Evolutionary conservation across 306 rosid species (phyloP), one percentile per base, ranked within the genome.

Genomic region (Senna tora): DNA sequence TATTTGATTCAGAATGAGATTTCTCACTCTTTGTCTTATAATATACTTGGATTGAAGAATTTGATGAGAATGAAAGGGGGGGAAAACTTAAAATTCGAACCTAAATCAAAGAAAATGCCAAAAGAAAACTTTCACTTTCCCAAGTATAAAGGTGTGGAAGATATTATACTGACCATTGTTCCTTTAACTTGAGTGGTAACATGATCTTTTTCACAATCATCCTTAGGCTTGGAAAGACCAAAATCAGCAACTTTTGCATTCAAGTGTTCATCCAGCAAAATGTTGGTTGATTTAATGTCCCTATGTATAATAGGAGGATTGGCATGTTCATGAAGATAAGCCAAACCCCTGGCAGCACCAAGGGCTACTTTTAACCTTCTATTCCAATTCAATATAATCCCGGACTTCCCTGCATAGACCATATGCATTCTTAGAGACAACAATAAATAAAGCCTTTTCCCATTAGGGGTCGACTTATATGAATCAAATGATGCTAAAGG

Each of bases 251-350:
- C 92, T 73, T 84, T 82, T 14, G 87, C 87, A 33, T 51, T 67
- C 25, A 84, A 67, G 16, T 2, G 34, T 12, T 79, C 80, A 33
- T 87, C 88, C 38, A 84, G 56, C 2, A 84, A 74, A 60, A 87
- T 82, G 34, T 84, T 87, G 71, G 43, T 63, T 25, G 91, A 84
- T 67, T 87, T 87, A 4, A 84, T 59, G 70, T 84, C 88, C 28
- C 91, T 69, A 45, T 87, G 91, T 61, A 82, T 87, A 30, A 84
- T 80, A 6, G 87, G 80, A 51, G 91, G 91, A n/a, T 72, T 66
- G 6, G 82, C 85, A 57, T 34, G 80, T 11, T 81, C 86, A 70
- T 87, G 91, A 10, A 87, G 85, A 68, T 87, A 84, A 3, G 80
- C 33, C 55, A 87, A 60, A 28, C 88, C 88, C 76, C 77, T 77